Percentiles rank a stretch among this genome's conserved stretches.
phyloP scores from a whole-genome alignment of 1,139 yeast species.

The Pichia sp. region DNA sequence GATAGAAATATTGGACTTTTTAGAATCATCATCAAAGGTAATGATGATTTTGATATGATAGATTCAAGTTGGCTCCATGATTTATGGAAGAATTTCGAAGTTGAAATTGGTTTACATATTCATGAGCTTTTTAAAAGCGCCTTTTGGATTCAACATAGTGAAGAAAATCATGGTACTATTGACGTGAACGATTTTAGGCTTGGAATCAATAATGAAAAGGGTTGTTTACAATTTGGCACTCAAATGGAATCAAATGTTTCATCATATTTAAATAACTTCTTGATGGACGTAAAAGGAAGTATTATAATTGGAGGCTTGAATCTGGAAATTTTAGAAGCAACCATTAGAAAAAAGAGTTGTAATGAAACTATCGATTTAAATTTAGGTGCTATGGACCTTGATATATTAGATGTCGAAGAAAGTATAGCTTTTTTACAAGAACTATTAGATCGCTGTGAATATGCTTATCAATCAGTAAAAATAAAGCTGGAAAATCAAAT shows the following conservation, averaged over 20 bases:
- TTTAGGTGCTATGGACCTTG: not conserved
- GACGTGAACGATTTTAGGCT: too few relatives aligned
- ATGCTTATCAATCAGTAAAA: too few relatives aligned
- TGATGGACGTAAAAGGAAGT: too few relatives aligned
- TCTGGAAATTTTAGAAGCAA: not conserved
- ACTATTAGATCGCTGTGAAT: not conserved
- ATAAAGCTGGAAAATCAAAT: too few relatives aligned
- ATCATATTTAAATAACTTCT: too few relatives aligned
- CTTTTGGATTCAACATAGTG: not conserved
- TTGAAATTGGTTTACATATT: not conserved
- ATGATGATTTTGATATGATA: not conserved
- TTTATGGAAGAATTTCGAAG: not conserved
- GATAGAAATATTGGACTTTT: slow-evolving; percentile 2
- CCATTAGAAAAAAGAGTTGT: too few relatives aligned
- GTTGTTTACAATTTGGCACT: too few relatives aligned
- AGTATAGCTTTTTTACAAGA: not conserved
- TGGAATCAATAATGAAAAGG: too few relatives aligned
- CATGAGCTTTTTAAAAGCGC: not conserved
- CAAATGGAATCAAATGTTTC: too few relatives aligned
- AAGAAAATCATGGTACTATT: too few relatives aligned
- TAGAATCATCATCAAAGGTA: slow-evolving; percentile 2
- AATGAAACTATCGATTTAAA: too few relatives aligned
- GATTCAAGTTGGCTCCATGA: slow-evolving; percentile 4
- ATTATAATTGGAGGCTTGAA: too few relatives aligned
- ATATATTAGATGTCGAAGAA: slow-evolving; percentile 1